Conservation (phyloP, 805 yeast genomes). For the Candida tibetensis region DNA sequence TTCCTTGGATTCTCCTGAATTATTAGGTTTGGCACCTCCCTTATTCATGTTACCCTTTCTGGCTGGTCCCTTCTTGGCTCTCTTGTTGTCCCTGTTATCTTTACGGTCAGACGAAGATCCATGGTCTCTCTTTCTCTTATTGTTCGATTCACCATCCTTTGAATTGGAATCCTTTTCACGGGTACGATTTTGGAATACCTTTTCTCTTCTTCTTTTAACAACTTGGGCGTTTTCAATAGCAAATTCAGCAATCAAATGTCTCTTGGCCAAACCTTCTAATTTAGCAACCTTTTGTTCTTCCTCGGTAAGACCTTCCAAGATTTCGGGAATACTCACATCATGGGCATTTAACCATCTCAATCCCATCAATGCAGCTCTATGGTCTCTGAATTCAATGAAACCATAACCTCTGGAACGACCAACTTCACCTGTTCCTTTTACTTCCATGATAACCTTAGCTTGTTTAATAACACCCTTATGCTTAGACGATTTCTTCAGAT, state of each 20-base stretch:
- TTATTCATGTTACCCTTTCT: constrained; percentile 47
- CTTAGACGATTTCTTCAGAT: constrained; percentile 56
- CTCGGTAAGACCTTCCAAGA: constrained; percentile 64
- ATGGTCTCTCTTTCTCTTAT: constrained; percentile 25
- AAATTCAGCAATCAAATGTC: constrained; percentile 89
- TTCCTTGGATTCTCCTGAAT: constrained; percentile 11
- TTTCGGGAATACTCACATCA: constrained; percentile 69
- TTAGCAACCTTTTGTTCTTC: constrained; percentile 60
- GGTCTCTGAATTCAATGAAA: constrained; percentile 89
- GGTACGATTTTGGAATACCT: constrained; percentile 40
- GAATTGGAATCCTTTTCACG: constrained; percentile 15
- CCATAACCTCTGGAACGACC: constrained; percentile 98
- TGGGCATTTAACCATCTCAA: constrained; percentile 96
- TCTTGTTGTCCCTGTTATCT: constrained; percentile 18
- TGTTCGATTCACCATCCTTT: constrained; percentile 7
- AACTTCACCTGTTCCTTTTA: constrained; percentile 77
- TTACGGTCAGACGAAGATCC: constrained; percentile 16
- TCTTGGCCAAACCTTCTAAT: constrained; percentile 53
- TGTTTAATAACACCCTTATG: constrained; percentile 90
- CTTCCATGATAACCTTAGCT: constrained; percentile 89
- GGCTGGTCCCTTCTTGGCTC: constrained; percentile 26
- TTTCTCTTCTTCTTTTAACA: constrained; percentile 83
- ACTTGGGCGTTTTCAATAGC: constrained; percentile 95
- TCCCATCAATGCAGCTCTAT: constrained; percentile 90
- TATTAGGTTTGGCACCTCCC: constrained; percentile 23